Percentiles rank a stretch among this genome's conserved stretches.
phyloP scores from a whole-genome alignment of 2,329 filamentous ascomycete species.

The Fusarium fujikuroi region DNA sequence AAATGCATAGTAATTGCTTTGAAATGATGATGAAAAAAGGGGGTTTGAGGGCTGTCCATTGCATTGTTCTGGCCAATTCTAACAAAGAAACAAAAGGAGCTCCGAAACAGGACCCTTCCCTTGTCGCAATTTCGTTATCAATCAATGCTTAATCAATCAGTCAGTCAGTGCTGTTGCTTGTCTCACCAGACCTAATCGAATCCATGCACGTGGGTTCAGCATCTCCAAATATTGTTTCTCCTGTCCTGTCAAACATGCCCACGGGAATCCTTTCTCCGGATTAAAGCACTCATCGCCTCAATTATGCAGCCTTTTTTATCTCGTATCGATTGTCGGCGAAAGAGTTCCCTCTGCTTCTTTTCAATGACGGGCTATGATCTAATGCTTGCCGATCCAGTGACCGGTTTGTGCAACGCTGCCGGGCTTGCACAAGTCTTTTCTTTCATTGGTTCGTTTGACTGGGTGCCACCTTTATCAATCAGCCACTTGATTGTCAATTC shows the following conservation, averaged over 20 bases:
- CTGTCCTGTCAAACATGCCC: not conserved
- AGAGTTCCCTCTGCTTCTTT: slow-evolving; percentile 20
- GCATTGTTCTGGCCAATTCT: not conserved
- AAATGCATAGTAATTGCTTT: slow-evolving; percentile 13
- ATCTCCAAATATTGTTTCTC: not conserved
- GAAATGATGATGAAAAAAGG: slow-evolving; percentile 22
- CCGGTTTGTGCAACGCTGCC: slow-evolving; percentile 25
- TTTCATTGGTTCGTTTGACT: slow-evolving; percentile 19
- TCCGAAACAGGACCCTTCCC: slow-evolving; percentile 18
- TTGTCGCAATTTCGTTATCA: slow-evolving; percentile 33
- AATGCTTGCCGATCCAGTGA: slow-evolving; percentile 40
- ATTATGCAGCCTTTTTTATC: slow-evolving; percentile 26
- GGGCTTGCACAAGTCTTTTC: not conserved
- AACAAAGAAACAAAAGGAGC: not conserved
- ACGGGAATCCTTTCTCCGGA: slow-evolving; percentile 3
- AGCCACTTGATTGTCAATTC: slow-evolving; percentile 18
- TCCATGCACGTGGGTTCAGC: slow-evolving; percentile 17
- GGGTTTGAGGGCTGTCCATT: not conserved
- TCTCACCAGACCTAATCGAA: slow-evolving; percentile 19
- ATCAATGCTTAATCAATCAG: slow-evolving; percentile 35
- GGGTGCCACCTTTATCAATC: slow-evolving; percentile 36
- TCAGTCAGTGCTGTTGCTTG: slow-evolving; percentile 20
- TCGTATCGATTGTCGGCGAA: slow-evolving; percentile 10
- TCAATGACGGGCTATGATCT: slow-evolving; percentile 37
- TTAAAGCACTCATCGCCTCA: not conserved